Evolutionary conservation across 179 eudicot species (phyloP).

Genomic region (Nepenthes alata): DNA sequence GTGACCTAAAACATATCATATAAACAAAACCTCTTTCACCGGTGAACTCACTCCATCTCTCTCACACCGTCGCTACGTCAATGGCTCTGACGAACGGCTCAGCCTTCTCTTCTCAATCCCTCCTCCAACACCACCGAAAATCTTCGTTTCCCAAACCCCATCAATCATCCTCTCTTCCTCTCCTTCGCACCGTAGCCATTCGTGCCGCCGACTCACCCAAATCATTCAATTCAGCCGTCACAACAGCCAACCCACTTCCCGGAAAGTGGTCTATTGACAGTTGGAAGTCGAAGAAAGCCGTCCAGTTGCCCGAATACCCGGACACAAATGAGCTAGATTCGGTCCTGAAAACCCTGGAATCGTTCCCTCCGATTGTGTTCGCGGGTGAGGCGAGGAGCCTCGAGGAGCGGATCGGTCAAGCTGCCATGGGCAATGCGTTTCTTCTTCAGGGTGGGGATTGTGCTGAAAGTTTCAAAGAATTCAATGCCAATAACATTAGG

Average conservation of each 20-base stretch:
- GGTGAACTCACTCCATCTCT: no score
- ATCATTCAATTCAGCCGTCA: no score
- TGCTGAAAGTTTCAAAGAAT: slow-evolving; percentile 6
- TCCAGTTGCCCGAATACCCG: slow-evolving; percentile 8
- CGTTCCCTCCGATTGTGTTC: slow-evolving; percentile 7
- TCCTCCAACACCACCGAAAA: neutral
- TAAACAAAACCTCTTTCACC: no score
- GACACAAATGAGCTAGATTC: neutral
- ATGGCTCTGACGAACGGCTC: neutral
- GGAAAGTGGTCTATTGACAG: slow-evolving; percentile 4
- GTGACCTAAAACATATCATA: neutral
- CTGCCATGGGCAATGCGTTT: slow-evolving; percentile 8
- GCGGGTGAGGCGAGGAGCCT: slow-evolving; percentile 8
- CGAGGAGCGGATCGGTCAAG: slow-evolving; percentile 3
- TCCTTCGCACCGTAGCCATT: neutral
- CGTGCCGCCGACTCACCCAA: neutral
- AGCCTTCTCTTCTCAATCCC: neutral
- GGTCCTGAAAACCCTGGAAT: slow-evolving; percentile 1
- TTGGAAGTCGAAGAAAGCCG: slow-evolving; percentile 7
- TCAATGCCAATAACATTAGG: slow-evolving; percentile 7
- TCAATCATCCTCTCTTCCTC: neutral
- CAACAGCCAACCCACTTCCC: no score
- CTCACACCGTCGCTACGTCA: no score
- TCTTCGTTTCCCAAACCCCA: neutral
- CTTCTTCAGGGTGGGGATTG: slow-evolving; percentile 7